A percentile compares a stretch with the other conserved stretches of the same genome.
phyloP scores from a whole-genome alignment of 345 rosid genomes.

The Erysimum cheiranthoides region DNA sequence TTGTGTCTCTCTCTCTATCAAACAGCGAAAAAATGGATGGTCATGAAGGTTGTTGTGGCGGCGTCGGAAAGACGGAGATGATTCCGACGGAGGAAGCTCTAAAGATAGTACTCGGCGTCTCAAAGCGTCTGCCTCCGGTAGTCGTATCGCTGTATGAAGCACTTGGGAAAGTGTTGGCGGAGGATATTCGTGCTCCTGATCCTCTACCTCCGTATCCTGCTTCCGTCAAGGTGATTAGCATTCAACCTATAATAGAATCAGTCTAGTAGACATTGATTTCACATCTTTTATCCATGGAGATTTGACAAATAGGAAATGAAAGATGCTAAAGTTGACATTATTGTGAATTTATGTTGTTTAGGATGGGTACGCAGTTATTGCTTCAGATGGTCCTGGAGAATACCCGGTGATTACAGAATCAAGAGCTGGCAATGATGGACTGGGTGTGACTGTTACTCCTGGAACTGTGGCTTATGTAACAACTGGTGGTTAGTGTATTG shows the following conservation, averaged over 20 bases:
- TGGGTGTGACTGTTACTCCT: slow-evolving; percentile 77
- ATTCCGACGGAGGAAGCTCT: slow-evolving; percentile 72
- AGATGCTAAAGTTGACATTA: neutral
- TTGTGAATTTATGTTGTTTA: slow-evolving; percentile 31
- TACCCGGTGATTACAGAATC: slow-evolving; percentile 89
- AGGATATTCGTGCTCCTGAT: slow-evolving; percentile 81
- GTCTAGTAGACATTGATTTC: neutral
- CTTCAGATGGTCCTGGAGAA: slow-evolving; percentile 95
- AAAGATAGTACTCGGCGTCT: slow-evolving; percentile 57
- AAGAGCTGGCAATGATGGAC: slow-evolving; percentile 94
- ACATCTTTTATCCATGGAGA: neutral
- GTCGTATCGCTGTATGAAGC: slow-evolving; percentile 65
- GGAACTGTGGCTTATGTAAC: slow-evolving; percentile 98
- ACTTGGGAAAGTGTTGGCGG: slow-evolving; percentile 82
- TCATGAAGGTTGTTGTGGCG: slow-evolving; percentile 32
- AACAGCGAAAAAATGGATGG: slow-evolving; percentile 33
- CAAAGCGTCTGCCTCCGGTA: slow-evolving; percentile 64
- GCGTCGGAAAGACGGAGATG: slow-evolving; percentile 49
- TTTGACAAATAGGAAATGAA: slow-evolving; percentile 3
- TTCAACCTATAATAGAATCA: neutral
- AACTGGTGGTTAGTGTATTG: slow-evolving; percentile 75
- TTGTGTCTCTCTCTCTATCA: slow-evolving; percentile 17
- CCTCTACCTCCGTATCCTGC: slow-evolving; percentile 98
- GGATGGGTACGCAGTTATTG: slow-evolving; percentile 98
- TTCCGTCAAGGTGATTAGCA: slow-evolving; percentile 69